Evolutionary conservation across 139 green algal genomes (phyloP).

Genomic region (Coelastrella sp.): DNA sequence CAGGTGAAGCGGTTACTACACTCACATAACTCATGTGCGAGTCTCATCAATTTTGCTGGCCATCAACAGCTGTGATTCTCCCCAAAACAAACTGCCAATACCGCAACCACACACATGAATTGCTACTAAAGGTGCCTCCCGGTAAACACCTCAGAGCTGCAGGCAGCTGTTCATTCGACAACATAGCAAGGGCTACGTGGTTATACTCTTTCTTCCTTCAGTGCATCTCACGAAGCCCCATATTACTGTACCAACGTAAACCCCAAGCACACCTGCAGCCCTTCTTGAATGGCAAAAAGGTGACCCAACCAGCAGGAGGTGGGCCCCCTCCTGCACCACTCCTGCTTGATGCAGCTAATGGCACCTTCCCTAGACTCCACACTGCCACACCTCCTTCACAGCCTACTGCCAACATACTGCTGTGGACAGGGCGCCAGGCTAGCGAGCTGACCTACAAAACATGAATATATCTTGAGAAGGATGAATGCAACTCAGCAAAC

Average conservation of each 20-base stretch:
- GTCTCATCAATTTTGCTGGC: too few relatives aligned
- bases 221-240: too few relatives aligned
- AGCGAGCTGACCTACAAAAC: constrained; percentile 51
- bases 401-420: constrained; percentile 60
- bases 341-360: neutral
- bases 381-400: constrained; percentile 47
- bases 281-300: constrained; percentile 25
- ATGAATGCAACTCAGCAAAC: neutral
- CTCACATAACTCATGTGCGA: too few relatives aligned
- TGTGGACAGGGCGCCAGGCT: constrained; percentile 57
- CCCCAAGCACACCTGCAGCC: constrained; percentile 36
- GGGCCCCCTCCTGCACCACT: neutral
- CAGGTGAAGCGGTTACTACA: too few relatives aligned
- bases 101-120: too few relatives aligned
- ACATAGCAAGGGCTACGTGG: too few relatives aligned
- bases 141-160: too few relatives aligned
- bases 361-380: constrained; percentile 57
- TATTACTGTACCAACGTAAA: neutral
- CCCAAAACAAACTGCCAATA: too few relatives aligned
- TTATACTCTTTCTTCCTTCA: too few relatives aligned
- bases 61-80: too few relatives aligned
- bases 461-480: neutral
- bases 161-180: too few relatives aligned
- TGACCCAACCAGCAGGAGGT: constrained; percentile 39
- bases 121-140: too few relatives aligned